Base-by-base conservation (phyloP, 129 eudicot genomes). In the Arctium minus region DNA sequence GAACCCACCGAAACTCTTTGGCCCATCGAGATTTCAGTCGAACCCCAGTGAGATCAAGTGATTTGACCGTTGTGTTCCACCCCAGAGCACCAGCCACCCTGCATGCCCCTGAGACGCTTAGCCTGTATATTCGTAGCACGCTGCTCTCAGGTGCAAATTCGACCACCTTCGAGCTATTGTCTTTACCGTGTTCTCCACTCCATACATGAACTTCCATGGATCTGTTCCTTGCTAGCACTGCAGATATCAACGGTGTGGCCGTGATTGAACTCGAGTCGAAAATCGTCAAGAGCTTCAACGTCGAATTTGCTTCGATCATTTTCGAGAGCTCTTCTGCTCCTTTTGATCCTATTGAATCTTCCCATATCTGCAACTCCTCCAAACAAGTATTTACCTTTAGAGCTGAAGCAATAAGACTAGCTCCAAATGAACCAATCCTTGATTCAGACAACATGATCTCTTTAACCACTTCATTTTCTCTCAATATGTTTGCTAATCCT, bases 281-380 rank as follows among this genome's bases (percentile, higher is more conserved):
- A 35, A 95, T 87, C 11, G 92, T 92, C 70, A 95, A 85, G 74
- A 89, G 37, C 80, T 88, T 95, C 46, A 95, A 74, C 7, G 93
- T 85, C 8, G 97, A 84, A 73, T 95, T 95, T 6, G 86, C 91
- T 87, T 95, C 98, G 1, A 95, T 92, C 98, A 91, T 91, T 79
- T 91, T 92, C 0, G 98, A 92, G 18, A 95, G 85, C 81, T 92
- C 94, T 81, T 95, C 98, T 22, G 98, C 94, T 18, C 98, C 98
- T 68, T 91, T 91, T 3, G 94, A 88, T 39, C 97, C 97, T 27
- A 95, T 95, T 0, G 94, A 88, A 81, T 92, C 97, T 75, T 95
- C 97, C 97, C 97, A 91, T 82, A 95, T 91, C 65, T 92, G 97
- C 79, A 92, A 70, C 81, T 92, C 98, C 53, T 95, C 91, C 81